Percentiles rank a stretch among this genome's conserved stretches.
Evolutionary conservation across 805 yeast genomes (phyloP).

Genomic region (Saccharomycopsis malanga): DNA sequence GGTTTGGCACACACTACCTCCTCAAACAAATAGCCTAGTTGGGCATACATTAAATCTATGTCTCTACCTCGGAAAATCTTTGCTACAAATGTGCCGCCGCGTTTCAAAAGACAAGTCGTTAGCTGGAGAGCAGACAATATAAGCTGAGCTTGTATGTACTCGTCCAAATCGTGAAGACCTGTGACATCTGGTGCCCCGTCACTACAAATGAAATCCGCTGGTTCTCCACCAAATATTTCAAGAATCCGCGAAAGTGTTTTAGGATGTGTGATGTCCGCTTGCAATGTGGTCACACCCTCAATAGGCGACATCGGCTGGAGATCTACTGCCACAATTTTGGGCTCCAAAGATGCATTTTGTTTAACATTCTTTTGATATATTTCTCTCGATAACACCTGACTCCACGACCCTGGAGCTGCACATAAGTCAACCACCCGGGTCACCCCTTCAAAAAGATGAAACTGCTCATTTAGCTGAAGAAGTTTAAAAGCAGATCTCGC

Average conservation of each 20-base stretch:
- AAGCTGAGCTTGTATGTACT: conserved; percentile 92
- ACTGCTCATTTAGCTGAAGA: conserved; percentile 84
- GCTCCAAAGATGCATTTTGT: conserved; percentile 31
- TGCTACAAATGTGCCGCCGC: conserved; percentile 92
- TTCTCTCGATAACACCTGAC: conserved; percentile 81
- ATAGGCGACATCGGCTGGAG: conserved; percentile 97
- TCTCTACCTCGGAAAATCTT: conserved; percentile 95
- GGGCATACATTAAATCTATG: conserved; percentile 89
- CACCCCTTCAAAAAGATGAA: conserved; percentile 64
- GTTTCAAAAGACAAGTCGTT: conserved; percentile 80
- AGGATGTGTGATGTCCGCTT: conserved; percentile 97
- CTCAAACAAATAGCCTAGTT: conserved; percentile 77
- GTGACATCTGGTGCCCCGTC: conserved; percentile 99
- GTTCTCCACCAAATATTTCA: conserved; percentile 80
- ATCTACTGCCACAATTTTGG: conserved; percentile 89
- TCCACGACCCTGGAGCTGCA: conserved; percentile 99
- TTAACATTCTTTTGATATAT: conserved; percentile 38
- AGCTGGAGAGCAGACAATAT: conserved; percentile 86
- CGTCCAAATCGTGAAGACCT: conserved; percentile 93
- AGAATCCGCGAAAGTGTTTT: conserved; percentile 70
- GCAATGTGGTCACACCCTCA: conserved; percentile 81
- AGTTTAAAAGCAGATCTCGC: conserved; percentile 95
- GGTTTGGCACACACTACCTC: conserved; percentile 94
- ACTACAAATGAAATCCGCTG: conserved; percentile 92
- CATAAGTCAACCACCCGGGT: conserved; percentile 89